A percentile compares a stretch with the other conserved stretches of the same genome.
phyloP scores from a whole-genome alignment of 331 rosid genomes.

The Quercus lobata region DNA sequence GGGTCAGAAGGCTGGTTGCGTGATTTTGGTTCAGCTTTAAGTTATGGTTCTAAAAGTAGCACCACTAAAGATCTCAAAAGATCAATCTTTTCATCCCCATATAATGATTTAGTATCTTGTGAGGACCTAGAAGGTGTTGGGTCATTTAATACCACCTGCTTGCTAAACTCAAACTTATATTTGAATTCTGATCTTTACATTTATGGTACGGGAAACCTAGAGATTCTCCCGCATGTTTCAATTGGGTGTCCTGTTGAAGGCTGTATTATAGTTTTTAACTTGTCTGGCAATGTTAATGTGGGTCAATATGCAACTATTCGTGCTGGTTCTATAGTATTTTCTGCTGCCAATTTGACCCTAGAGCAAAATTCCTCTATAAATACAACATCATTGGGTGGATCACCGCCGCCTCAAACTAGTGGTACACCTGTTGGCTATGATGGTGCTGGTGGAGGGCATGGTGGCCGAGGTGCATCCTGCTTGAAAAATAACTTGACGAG shows the following conservation, averaged over 20 bases:
- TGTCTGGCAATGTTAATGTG: slow-evolving; percentile 89
- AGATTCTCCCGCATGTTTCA: slow-evolving; percentile 79
- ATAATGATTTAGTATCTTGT: slow-evolving; percentile 52
- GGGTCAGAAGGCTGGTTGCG: slow-evolving; percentile 32
- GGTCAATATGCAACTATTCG: slow-evolving; percentile 69
- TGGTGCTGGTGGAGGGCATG: slow-evolving; percentile 99
- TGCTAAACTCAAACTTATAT: slow-evolving; percentile 62
- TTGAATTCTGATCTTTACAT: slow-evolving; percentile 58
- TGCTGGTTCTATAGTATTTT: slow-evolving; percentile 85
- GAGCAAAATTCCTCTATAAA: slow-evolving; percentile 60
- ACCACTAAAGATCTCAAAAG: slow-evolving; percentile 20
- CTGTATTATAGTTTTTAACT: slow-evolving; percentile 63
- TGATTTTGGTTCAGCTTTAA: slow-evolving; percentile 31
- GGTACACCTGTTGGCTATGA: slow-evolving; percentile 89
- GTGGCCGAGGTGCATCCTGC: slow-evolving; percentile 99
- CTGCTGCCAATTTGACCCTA: slow-evolving; percentile 73
- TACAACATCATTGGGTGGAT: slow-evolving; percentile 85
- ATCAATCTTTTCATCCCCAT: slow-evolving; percentile 29
- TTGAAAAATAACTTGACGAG: slow-evolving; percentile 61
- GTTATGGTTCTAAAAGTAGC: slow-evolving; percentile 30
- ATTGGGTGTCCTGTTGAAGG: slow-evolving; percentile 74
- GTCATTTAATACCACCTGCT: slow-evolving; percentile 91
- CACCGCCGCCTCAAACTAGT: slow-evolving; percentile 96
- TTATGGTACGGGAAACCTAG: slow-evolving; percentile 85
- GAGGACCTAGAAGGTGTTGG: slow-evolving; percentile 94